Conservation (phyloP, 768 basidiomycete species). For the Naematelia encephala region DNA sequence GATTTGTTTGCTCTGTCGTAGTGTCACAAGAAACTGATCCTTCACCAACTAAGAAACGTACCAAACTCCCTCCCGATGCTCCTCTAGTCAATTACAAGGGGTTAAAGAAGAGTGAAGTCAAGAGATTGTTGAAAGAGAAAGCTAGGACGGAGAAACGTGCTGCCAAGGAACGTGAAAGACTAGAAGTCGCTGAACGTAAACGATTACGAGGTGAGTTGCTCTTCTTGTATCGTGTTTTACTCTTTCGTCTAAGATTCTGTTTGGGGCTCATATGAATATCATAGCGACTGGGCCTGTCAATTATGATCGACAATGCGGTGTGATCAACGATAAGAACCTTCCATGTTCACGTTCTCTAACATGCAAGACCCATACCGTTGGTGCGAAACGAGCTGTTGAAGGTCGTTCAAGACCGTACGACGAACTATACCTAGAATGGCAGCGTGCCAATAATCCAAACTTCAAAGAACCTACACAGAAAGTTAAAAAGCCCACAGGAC, state of each 20-base stretch:
- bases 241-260: too few relatives aligned
- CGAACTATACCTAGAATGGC: conserved; percentile 83
- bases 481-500: conserved; percentile 5
- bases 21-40: background rate
- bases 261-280: background rate
- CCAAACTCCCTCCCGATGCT: conserved; percentile 12
- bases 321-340: conserved; percentile 89
- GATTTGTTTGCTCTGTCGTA: conserved; percentile 41
- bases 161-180: conserved; percentile 70
- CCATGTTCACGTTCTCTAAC: conserved; percentile 94
- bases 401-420: conserved; percentile 82
- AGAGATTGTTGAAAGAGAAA: conserved; percentile 71
- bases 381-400: conserved; percentile 85
- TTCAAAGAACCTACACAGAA: conserved; percentile 35
- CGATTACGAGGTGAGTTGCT: conserved; percentile 61
- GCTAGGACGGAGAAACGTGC: conserved; percentile 62
- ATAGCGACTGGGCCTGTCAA: conserved; percentile 65
- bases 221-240: too few relatives aligned
- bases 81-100: conserved; percentile 18
- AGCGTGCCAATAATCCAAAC: conserved; percentile 46
- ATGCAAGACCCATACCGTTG: conserved; percentile 97
- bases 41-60: conserved; percentile 52
- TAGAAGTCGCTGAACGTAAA: conserved; percentile 54
- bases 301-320: conserved; percentile 88
- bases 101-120: conserved; percentile 57